Evolutionary conservation across 2,329 filamentous ascomycete species (phyloP).

Genomic region (Colletotrichum falcatum): DNA sequence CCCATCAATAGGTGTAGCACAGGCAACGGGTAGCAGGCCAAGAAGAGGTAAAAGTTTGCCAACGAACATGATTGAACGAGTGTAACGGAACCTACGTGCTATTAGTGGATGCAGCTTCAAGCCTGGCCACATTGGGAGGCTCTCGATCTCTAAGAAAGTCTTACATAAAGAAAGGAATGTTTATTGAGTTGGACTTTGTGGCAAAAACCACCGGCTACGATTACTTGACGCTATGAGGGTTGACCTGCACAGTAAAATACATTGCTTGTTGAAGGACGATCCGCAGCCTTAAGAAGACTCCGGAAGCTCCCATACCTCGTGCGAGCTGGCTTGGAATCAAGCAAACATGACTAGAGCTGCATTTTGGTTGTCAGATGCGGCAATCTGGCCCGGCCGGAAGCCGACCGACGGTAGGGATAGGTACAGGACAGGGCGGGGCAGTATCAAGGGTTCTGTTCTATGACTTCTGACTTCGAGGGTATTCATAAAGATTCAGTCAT

Average conservation of each 20-base stretch:
- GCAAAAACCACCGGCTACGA: constrained; percentile 7
- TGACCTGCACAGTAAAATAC: neutral
- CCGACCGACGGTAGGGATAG: neutral
- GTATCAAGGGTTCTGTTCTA: neutral
- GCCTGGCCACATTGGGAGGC: no score
- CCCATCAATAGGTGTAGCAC: neutral
- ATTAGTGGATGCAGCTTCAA: neutral
- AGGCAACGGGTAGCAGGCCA: neutral
- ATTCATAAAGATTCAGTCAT: no score
- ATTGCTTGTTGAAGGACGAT: neutral
- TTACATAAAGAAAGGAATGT: neutral
- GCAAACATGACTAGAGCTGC: neutral
- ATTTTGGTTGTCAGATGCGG: neutral
- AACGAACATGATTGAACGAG: constrained; percentile 5
- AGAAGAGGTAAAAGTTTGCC: constrained; percentile 1
- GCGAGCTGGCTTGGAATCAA: neutral
- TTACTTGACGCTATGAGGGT: neutral
- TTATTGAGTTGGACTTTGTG: neutral
- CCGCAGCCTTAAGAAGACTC: neutral
- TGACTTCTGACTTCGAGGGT: neutral
- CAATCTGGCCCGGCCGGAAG: neutral
- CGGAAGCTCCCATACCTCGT: neutral
- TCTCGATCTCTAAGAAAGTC: neutral
- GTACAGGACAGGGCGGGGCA: neutral
- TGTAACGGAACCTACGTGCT: neutral